Conservation (phyloP, 306 rosid genomes). For the Quercus ilex region DNA sequence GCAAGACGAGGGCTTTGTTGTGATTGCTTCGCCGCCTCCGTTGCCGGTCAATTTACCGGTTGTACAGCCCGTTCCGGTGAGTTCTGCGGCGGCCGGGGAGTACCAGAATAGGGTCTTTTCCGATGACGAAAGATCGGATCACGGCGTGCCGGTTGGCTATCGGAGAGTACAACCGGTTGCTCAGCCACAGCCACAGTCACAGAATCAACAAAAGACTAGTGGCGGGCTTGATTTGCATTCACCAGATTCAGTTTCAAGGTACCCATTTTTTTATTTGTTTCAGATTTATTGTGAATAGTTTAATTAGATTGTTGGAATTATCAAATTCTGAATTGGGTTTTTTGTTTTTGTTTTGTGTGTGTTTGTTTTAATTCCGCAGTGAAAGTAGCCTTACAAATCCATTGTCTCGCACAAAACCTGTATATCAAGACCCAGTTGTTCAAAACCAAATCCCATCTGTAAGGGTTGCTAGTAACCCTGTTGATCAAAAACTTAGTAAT, state of each 20-base stretch:
- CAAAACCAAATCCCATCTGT: conserved; percentile 63
- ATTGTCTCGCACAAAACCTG: conserved; percentile 57
- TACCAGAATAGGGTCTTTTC: conserved; percentile 57
- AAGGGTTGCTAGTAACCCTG: conserved; percentile 53
- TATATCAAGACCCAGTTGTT: conserved; percentile 73
- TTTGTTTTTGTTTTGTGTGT: conserved; percentile 11
- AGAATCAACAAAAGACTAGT: conserved; percentile 63
- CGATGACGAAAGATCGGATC: conserved; percentile 95
- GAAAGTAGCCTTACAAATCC: conserved; percentile 71
- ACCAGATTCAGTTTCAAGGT: conserved; percentile 98
- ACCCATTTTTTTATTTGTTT: neutral
- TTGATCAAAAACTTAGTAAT: conserved; percentile 54
- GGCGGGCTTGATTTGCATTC: conserved; percentile 67
- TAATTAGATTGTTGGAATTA: conserved; percentile 5
- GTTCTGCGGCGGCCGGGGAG: conserved; percentile 37
- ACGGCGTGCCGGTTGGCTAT: conserved; percentile 52
- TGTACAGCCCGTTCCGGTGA: conserved; percentile 34
- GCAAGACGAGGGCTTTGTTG: conserved; percentile 63
- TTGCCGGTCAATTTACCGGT: conserved; percentile 41
- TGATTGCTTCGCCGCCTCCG: conserved; percentile 65
- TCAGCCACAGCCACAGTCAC: conserved; percentile 45
- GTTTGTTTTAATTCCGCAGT: conserved; percentile 50
- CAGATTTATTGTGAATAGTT: neutral
- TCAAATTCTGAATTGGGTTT: conserved; percentile 31
- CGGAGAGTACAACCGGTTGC: conserved; percentile 54